Evolutionary conservation across 352 stramenopile species (phyloP), one percentile per base, ranked within the genome.

Genomic region (Globisporangium splendens): DNA sequence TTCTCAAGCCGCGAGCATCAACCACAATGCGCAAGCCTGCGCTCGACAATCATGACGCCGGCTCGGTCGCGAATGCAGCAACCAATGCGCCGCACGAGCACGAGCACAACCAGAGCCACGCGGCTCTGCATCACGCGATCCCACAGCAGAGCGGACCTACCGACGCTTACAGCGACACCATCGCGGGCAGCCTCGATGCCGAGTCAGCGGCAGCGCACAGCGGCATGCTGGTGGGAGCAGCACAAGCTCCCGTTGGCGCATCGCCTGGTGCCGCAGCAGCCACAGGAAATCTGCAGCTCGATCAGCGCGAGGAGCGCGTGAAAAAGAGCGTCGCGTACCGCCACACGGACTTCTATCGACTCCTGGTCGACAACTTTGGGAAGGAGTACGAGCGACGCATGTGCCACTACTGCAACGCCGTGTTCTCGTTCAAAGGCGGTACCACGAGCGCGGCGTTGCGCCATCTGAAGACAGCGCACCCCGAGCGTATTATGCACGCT

Each of bases 371-470:
- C 48, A 56, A 38, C 28, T 24, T 46, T 3, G 73, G 70, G 18
- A 67, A 73, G 53, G 42, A 64, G 43, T 79, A 69, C 49, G 66
- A 83, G 35, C 48, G 72, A 33, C 76, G 76, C 41, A 59, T 53
- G 18, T 86, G 76, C 57, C 67, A 58, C 41, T 82, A 82, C 49
- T 86, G 76, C 50, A 62, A 66, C 42, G 59, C 64, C 3, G 59
- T 68, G 10, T 86, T 86, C 63, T 82, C 76, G 21, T 83, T 86
- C 59, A 74, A 71, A 50, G 66, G 68, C 46, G 71, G 76, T 33
- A 86, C 76, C 3, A 86, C 76, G 1, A 86, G 76, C 60, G 63
- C 73, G 2, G 66, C 73, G 24, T 54, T 86, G 64, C 71, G 76
- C 1, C 76, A 86, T 39, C 35, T 86, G n/a, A 82, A 76, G 61